A percentile compares a stretch with the other conserved stretches of the same genome.
These are phyloP conservation scores for Citrullus colocynthis DNA, from an alignment of 306 rosid genomes.

Conservation along the genomic window DNA sequence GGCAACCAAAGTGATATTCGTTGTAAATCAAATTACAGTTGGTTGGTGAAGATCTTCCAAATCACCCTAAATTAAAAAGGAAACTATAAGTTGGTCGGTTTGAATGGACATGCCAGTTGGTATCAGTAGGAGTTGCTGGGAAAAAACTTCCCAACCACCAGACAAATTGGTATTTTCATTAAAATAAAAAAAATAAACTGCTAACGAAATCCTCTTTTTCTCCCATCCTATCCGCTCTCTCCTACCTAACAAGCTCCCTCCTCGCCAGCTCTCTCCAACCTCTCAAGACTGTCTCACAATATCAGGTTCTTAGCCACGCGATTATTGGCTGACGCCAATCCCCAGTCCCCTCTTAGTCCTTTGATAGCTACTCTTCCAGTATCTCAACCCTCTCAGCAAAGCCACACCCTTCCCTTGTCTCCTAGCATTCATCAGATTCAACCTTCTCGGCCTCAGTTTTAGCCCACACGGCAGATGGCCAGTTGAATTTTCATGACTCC, in stretches of 20 bases:
- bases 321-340: neutral
- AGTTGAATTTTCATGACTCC: neutral
- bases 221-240: neutral
- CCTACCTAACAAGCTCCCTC: neutral
- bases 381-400: neutral
- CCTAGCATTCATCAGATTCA: neutral
- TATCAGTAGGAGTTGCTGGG: neutral
- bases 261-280: neutral
- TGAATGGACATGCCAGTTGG: too few species aligned
- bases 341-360: neutral
- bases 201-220: neutral
- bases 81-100: neutral
- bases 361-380: neutral
- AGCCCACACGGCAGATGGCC: neutral
- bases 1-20: neutral
- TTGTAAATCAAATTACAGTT: neutral
- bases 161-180: neutral
- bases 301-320: neutral
- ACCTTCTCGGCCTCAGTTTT: neutral
- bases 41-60: neutral
- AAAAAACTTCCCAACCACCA: neutral
- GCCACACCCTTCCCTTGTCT: neutral
- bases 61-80: neutral
- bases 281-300: neutral
- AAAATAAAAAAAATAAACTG: neutral